Base-by-base conservation (phyloP, 2,329 filamentous ascomycete species). In the Pseudocercospora fijiensis region DNA sequence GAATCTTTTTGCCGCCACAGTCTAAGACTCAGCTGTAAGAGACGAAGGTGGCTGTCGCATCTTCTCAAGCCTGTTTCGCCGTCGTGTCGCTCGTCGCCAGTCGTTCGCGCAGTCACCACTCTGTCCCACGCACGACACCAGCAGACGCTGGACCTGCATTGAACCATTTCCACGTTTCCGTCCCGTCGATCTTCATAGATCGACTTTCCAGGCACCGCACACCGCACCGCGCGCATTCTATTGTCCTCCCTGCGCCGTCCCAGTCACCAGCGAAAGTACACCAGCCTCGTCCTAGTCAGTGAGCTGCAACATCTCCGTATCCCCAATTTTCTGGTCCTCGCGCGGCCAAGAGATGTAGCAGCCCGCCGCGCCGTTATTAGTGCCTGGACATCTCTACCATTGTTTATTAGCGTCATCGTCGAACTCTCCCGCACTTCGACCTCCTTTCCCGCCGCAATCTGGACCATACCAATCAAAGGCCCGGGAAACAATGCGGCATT, bases 341-440 rank as follows among this genome's bases (percentile, higher is more conserved):
- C 55, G 55, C 43, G 55, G 55, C 55, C 55, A 37, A 43, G 30
- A 57, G 11, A 30, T 43, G 22, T n/a, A 52, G 49, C 49, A 52
- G 27, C 27, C 49, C 49, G 49, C 49, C 24, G 24, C 49, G 24
- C 49, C 49, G 20, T 52, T 28, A 52, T 52, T 28, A 52, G 49
- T 26, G 49, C 24, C 49, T 27, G 24, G 49, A 26, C 11, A 26
- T 24, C 7, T 51, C 18, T n/a, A n/a, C 20, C 3, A 22, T 5
- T 18, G 20, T 7, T 11, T 27, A 52, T 11, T 27, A 52, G 16
- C 49, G 49, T 53, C 53, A 56, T 37, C 28, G 53, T 37, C 53
- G 28, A 56, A 41, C 53, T 56, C 53, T 56, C n/a, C n/a, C n/a
- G n/a, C 53, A 56, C 49, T 53, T 53, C 53, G 7, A 56, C 27